Evolutionary conservation across 345 rosid species (phyloP).

Genomic region (Rubroshorea leprosula): DNA sequence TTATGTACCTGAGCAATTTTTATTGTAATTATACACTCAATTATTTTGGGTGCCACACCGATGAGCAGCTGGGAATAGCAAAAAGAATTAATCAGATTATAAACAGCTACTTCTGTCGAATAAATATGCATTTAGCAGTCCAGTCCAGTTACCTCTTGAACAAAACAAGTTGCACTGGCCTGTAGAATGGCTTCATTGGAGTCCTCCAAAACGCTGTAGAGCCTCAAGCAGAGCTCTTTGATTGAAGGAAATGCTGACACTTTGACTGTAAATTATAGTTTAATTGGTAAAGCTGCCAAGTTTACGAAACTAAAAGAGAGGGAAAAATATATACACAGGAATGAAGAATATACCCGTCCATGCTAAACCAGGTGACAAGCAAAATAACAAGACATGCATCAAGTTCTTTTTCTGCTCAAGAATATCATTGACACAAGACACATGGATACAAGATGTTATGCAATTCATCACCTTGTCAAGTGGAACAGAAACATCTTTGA

Average conservation of each 20-base stretch:
- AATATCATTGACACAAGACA: constrained; percentile 55
- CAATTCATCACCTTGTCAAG: constrained; percentile 67
- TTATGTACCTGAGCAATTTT: constrained; percentile 84
- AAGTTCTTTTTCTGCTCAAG: constrained; percentile 47
- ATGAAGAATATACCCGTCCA: constrained; percentile 62
- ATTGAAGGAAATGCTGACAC: constrained; percentile 57
- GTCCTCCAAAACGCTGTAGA: constrained; percentile 34
- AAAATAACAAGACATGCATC: constrained; percentile 39
- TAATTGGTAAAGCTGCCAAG: constrained; percentile 14
- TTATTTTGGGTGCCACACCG: constrained; percentile 46
- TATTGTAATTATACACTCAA: constrained; percentile 64
- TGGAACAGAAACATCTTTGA: constrained; percentile 47
- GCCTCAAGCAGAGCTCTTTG: constrained; percentile 69
- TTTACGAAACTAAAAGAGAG: background rate
- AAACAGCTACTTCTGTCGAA: background rate
- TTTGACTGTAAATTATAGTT: constrained; percentile 54
- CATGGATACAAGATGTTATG: constrained; percentile 52
- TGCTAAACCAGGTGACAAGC: constrained; percentile 61
- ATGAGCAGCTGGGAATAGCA: constrained; percentile 52
- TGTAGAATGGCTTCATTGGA: constrained; percentile 28
- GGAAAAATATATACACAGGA: constrained; percentile 17
- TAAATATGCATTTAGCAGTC: constrained; percentile 5
- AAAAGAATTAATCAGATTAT: constrained; percentile 14
- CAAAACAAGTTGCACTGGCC: constrained; percentile 32
- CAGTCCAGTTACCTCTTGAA: constrained; percentile 51